Conservation (phyloP, 2,329 filamentous ascomycete species). For the Neonectria faginata region DNA sequence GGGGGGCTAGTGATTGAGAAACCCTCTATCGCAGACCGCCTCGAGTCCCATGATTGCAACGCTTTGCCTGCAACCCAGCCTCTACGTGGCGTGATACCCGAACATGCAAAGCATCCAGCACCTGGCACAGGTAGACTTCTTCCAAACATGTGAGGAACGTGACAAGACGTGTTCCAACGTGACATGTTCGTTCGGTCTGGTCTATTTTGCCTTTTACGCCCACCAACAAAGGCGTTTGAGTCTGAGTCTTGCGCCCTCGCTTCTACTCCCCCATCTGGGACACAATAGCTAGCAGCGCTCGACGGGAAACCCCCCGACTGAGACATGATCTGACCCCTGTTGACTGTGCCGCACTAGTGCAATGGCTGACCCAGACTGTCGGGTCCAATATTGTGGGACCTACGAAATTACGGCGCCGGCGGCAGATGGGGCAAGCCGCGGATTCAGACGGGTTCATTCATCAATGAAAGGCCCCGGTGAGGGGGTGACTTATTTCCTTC, state of each 20-base stretch:
- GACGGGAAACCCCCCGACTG: constrained; percentile 37
- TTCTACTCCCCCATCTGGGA: constrained; percentile 19
- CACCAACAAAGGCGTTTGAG: constrained; percentile 3
- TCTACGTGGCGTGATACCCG: constrained; percentile 18
- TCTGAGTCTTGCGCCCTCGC: constrained; percentile 18
- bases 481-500: neutral
- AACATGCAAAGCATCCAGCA: constrained; percentile 2
- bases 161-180: neutral
- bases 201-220: neutral
- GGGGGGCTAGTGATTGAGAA: constrained; percentile 15
- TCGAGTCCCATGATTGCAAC: constrained; percentile 16
- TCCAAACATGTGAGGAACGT: neutral
- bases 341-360: constrained; percentile 40
- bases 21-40: constrained; percentile 30
- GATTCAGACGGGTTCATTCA: constrained; percentile 7
- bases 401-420: constrained; percentile 41
- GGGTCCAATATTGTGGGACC: constrained; percentile 39
- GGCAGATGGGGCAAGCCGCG: constrained; percentile 30
- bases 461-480: no score
- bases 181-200: neutral
- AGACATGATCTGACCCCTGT: constrained; percentile 43
- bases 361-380: constrained; percentile 44
- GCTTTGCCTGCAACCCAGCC: constrained; percentile 3
- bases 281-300: constrained; percentile 14
- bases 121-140: neutral